These are phyloP conservation scores for Oxalis stricta DNA, from an alignment of 441 rosid species.

Conservation along the genomic window DNA sequence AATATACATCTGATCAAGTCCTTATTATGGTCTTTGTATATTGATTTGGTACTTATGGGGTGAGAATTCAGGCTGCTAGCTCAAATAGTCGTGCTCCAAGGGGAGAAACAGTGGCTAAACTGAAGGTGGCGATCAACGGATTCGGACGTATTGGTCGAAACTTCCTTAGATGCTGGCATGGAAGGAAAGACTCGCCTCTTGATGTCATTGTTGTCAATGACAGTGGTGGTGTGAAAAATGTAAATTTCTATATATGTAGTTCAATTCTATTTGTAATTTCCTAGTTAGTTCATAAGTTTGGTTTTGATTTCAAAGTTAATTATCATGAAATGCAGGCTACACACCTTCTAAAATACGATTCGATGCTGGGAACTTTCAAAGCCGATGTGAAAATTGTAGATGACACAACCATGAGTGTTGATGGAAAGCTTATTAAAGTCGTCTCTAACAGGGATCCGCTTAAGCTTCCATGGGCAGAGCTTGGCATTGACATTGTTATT, in stretches of 20 bases:
- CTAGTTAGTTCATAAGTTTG: neutral
- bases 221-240: conserved; percentile 97
- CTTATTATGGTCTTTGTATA: neutral
- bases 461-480: conserved; percentile 93
- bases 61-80: conserved; percentile 27
- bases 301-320: neutral
- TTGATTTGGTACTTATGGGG: too few relatives aligned
- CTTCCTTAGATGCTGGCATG: conserved; percentile 97
- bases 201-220: conserved; percentile 89
- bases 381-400: conserved; percentile 81
- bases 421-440: conserved; percentile 75
- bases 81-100: conserved; percentile 39
- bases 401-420: conserved; percentile 60
- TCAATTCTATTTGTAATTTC: too few relatives aligned
- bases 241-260: conserved; percentile 18
- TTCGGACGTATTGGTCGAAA: conserved; percentile 94
- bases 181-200: conserved; percentile 81
- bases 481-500: conserved; percentile 90
- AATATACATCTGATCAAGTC: too few relatives aligned
- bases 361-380: conserved; percentile 86
- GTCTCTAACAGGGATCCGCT: conserved; percentile 91
- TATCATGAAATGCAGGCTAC: conserved; percentile 42
- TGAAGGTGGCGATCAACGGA: conserved; percentile 95
- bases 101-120: conserved; percentile 64
- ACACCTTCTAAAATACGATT: conserved; percentile 91